Conservation (phyloP, 805 yeast genomes). For the Starmerella stellata region DNA sequence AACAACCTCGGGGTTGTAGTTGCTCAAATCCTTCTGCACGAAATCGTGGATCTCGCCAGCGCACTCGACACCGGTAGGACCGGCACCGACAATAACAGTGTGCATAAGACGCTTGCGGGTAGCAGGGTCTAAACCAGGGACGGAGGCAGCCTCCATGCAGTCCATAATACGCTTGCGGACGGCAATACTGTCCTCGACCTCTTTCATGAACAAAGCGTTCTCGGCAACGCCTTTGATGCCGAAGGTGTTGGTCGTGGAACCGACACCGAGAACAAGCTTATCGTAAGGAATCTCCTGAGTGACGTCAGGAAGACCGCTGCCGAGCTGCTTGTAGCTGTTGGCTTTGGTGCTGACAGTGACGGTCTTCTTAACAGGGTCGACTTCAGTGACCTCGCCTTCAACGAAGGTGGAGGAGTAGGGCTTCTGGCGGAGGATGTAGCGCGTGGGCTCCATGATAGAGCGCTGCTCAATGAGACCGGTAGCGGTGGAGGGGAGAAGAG, state of each 20-base stretch:
- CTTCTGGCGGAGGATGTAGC: slow-evolving; percentile 62
- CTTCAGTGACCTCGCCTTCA: slow-evolving; percentile 77
- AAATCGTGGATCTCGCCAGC: slow-evolving; percentile 94
- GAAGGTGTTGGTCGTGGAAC: slow-evolving; percentile 86
- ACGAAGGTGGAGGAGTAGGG: slow-evolving; percentile 62
- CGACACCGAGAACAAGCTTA: slow-evolving; percentile 79
- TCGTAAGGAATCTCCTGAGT: slow-evolving; percentile 47
- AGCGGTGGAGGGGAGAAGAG: slow-evolving; percentile 86
- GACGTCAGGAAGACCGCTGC: slow-evolving; percentile 26
- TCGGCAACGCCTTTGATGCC: slow-evolving; percentile 86
- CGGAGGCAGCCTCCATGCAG: slow-evolving; percentile 75
- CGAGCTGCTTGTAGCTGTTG: slow-evolving; percentile 14
- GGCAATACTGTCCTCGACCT: slow-evolving; percentile 70
- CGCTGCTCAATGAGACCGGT: slow-evolving; percentile 80
- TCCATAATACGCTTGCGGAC: slow-evolving; percentile 72
- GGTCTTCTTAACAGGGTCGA: slow-evolving; percentile 54
- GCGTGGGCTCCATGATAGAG: slow-evolving; percentile 85
- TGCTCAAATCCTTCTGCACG: slow-evolving; percentile 72
- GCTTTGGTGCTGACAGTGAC: slow-evolving; percentile 34
- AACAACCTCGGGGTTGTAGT: slow-evolving; percentile 77
- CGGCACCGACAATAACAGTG: slow-evolving; percentile 92
- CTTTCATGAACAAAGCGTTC: slow-evolving; percentile 75
- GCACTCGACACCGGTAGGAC: slow-evolving; percentile 96
- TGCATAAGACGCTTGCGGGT: slow-evolving; percentile 73
- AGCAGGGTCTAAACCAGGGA: slow-evolving; percentile 42